phyloP scores from a whole-genome alignment of 257 asterid genomes.

The Scutellaria minor region DNA sequence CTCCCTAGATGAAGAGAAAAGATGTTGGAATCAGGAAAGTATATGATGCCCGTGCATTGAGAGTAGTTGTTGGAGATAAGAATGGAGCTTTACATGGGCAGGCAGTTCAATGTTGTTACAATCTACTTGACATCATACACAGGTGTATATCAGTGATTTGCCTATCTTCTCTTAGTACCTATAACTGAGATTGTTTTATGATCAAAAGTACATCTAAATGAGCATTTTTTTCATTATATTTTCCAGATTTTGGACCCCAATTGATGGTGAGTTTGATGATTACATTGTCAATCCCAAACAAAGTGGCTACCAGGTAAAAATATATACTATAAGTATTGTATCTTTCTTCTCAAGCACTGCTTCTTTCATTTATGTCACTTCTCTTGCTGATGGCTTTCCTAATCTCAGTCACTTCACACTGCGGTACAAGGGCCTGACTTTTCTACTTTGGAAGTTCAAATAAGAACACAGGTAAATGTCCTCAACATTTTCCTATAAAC shows the following conservation, averaged over 20 bases:
- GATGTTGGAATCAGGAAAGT: conserved; percentile 78
- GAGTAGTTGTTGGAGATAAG: conserved; percentile 95
- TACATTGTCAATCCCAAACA: conserved; percentile 95
- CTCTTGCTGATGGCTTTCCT: conserved; percentile 39
- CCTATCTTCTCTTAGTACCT: conserved; percentile 25
- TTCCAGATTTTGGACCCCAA: conserved; percentile 90
- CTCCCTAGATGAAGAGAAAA: conserved; percentile 85
- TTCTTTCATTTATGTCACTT: conserved; percentile 30
- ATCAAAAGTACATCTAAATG: conserved; percentile 23
- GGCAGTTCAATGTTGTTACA: conserved; percentile 94
- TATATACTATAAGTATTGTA: not conserved
- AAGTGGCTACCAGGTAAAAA: conserved; percentile 95
- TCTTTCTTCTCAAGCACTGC: not conserved
- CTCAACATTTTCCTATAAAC: conserved; percentile 9
- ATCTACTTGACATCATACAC: conserved; percentile 89
- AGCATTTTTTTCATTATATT: conserved; percentile 24
- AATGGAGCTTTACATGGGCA: conserved; percentile 90
- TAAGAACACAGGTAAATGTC: conserved; percentile 78
- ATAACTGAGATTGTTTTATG: conserved; percentile 23
- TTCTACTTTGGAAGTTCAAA: conserved; percentile 92
- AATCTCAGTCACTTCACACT: conserved; percentile 86
- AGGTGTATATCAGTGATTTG: conserved; percentile 47
- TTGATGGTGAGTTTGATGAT: conserved; percentile 93
- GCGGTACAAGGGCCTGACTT: conserved; percentile 95
- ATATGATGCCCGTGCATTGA: conserved; percentile 91